phyloP scores from a whole-genome alignment of 2,329 filamentous ascomycete genomes.

The Domatiomyces globalis region DNA sequence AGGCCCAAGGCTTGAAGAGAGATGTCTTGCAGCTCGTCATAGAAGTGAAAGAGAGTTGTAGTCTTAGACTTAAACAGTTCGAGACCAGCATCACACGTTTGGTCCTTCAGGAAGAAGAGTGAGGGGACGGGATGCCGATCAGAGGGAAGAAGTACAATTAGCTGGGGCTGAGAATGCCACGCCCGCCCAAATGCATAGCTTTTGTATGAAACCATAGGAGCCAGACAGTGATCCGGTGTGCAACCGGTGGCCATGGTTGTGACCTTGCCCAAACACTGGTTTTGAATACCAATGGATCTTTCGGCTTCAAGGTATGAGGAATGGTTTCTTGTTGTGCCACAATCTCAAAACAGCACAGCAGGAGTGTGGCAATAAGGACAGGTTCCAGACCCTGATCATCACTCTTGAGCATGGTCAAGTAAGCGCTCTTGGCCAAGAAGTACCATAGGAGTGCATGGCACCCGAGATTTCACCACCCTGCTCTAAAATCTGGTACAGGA shows the following conservation, averaged over 20 bases:
- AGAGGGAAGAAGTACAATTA: constrained; percentile 1
- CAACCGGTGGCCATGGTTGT: constrained; percentile 5
- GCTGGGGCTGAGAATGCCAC: constrained; percentile 5
- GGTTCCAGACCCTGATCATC: constrained; percentile 1
- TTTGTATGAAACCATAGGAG: constrained; percentile 4
- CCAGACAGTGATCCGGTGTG: constrained; percentile 4
- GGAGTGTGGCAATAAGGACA: constrained; percentile 2
- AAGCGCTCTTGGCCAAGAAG: constrained; percentile 5
- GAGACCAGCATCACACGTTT: neutral
- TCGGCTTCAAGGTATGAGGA: constrained; percentile 2
- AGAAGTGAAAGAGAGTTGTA: constrained; percentile 4
- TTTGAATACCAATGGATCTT: constrained; percentile 3
- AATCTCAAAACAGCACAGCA: constrained; percentile 6
- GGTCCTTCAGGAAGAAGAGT: constrained; percentile 1
- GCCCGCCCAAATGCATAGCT: constrained; percentile 6
- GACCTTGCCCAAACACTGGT: constrained; percentile 2
- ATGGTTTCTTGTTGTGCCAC: constrained; percentile 8
- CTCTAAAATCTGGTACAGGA: constrained; percentile 2
- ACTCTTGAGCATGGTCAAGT: constrained; percentile 1
- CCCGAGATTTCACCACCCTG: constrained; percentile 2
- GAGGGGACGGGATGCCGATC: neutral
- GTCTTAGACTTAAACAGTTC: constrained; percentile 1
- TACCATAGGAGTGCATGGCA: constrained; percentile 4
- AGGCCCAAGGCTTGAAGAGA: constrained; percentile 11
- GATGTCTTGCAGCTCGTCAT: constrained; percentile 5